phyloP scores from a whole-genome alignment of 345 rosid species.

The Acer campestre region DNA sequence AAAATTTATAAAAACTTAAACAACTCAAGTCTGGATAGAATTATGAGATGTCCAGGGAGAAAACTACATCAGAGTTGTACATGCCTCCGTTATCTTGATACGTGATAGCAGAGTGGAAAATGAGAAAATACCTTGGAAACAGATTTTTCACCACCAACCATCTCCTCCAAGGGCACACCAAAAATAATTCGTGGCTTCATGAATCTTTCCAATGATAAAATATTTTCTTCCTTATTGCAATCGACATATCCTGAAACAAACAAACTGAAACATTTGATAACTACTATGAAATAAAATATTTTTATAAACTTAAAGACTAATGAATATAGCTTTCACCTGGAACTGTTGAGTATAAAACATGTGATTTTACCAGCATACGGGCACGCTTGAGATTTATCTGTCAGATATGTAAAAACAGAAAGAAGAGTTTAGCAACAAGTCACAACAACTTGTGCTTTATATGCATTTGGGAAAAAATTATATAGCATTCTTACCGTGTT shows the following conservation, averaged over 20 bases:
- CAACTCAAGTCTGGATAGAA: background rate
- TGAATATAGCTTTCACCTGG: conserved; percentile 49
- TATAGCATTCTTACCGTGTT: conserved; percentile 53
- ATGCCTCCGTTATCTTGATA: background rate
- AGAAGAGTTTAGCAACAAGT: background rate
- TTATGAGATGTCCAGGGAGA: background rate
- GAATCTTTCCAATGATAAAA: conserved; percentile 78
- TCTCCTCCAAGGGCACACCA: conserved; percentile 75
- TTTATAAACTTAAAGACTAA: conserved; percentile 1
- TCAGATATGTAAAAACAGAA: conserved; percentile 20
- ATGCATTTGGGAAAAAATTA: background rate
- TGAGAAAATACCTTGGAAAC: conserved; percentile 48
- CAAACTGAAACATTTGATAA: conserved; percentile 3
- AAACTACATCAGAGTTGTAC: background rate
- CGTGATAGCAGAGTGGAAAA: background rate
- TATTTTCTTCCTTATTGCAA: conserved; percentile 78
- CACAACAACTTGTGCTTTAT: background rate
- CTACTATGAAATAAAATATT: background rate
- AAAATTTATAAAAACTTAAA: background rate
- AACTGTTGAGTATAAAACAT: conserved; percentile 54
- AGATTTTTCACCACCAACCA: conserved; percentile 56
- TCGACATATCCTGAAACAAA: conserved; percentile 62
- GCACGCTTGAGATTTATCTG: conserved; percentile 98
- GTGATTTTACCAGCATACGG: conserved; percentile 74
- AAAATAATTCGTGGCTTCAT: conserved; percentile 72